phyloP scores from a whole-genome alignment of 208 protist genomes.

The Trypanosoma cruzi region DNA sequence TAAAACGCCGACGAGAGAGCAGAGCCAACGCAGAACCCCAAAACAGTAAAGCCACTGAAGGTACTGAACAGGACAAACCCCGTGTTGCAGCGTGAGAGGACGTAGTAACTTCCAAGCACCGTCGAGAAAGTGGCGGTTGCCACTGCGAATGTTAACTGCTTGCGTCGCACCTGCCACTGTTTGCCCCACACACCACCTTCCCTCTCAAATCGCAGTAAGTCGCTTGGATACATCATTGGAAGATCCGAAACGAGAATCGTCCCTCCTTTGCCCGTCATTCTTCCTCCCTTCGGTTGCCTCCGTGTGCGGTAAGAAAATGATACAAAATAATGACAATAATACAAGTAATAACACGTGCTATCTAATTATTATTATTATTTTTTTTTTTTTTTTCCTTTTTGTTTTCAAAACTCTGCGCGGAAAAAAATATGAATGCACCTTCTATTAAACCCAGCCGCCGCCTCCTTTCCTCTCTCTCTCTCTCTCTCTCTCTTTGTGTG shows the following conservation, averaged over 20 bases:
- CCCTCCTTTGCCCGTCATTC: conserved; percentile 30
- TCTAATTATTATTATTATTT: background rate
- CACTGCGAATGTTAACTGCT: conserved; percentile 76
- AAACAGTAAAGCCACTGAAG: conserved; percentile 74
- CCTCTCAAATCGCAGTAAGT: conserved; percentile 81
- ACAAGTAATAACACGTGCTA: background rate
- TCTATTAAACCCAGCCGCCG: too few relatives aligned
- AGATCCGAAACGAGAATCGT: conserved; percentile 83
- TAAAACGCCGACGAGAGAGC: conserved; percentile 67
- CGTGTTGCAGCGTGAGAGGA: conserved; percentile 75
- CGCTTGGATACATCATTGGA: conserved; percentile 89
- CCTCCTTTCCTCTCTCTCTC: too few relatives aligned
- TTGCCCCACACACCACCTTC: conserved; percentile 84
- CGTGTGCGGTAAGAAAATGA: background rate
- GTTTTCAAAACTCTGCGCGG: too few relatives aligned
- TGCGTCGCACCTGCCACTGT: conserved; percentile 76
- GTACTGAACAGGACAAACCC: conserved; percentile 82
- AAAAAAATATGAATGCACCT: too few relatives aligned
- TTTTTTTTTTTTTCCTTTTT: background rate
- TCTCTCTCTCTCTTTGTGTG: too few relatives aligned
- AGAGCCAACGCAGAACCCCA: conserved; percentile 84
- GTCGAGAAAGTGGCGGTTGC: conserved; percentile 41
- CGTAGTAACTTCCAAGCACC: conserved; percentile 60
- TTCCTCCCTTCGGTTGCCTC: background rate
- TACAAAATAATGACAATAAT: background rate